Evolutionary conservation across 2,329 filamentous ascomycete genomes (phyloP).

Genomic region (Tolypocladium album): DNA sequence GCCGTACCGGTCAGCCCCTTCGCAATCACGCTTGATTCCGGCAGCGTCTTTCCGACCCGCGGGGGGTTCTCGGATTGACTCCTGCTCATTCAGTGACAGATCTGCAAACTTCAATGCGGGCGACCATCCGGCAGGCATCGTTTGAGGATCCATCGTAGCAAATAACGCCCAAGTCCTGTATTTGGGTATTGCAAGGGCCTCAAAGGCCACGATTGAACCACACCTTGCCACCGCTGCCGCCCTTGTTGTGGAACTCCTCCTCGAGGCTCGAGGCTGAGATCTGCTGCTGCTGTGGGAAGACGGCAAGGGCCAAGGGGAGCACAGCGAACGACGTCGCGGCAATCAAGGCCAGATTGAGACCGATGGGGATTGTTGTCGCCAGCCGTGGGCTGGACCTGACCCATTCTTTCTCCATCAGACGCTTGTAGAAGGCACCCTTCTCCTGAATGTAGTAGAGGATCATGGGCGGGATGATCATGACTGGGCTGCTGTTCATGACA

Average conservation of each 20-base stretch:
- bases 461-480: slow-evolving; percentile 92
- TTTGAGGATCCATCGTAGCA: not conserved
- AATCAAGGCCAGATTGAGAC: slow-evolving; percentile 81
- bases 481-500: slow-evolving; percentile 87
- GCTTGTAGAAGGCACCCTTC: slow-evolving; percentile 27
- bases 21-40: not conserved
- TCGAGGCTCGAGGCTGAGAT: slow-evolving; percentile 69
- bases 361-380: slow-evolving; percentile 43
- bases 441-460: slow-evolving; percentile 72
- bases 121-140: not conserved
- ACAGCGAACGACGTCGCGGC: slow-evolving; percentile 79
- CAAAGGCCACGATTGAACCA: slow-evolving; percentile 94
- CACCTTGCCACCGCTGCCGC: slow-evolving; percentile 72
- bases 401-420: slow-evolving; percentile 57
- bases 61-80: not conserved
- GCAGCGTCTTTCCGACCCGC: not conserved
- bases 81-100: not conserved
- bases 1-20: not conserved
- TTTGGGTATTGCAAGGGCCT: slow-evolving; percentile 4
- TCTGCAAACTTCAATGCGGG: not conserved
- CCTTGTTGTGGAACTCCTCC: slow-evolving; percentile 73
- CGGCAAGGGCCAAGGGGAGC: slow-evolving; percentile 77
- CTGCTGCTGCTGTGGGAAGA: slow-evolving; percentile 84
- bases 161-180: not conserved
- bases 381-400: slow-evolving; percentile 65